phyloP scores from a whole-genome alignment of 2,329 filamentous ascomycete genomes.

The Paecilomyces dactylethromorphus region DNA sequence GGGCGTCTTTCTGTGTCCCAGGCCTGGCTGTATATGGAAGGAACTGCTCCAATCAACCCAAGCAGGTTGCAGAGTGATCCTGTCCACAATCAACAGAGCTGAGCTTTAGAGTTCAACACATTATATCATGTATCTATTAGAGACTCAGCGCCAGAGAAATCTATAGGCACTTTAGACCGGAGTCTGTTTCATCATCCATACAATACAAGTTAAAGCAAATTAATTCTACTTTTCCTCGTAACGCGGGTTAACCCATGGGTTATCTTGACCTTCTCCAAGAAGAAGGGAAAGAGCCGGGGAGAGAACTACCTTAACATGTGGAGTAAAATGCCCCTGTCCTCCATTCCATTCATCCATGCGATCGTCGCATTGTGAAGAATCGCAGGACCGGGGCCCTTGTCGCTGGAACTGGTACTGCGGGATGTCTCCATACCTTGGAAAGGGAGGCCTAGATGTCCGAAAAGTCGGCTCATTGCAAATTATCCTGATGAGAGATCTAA shows the following conservation, averaged over 20 bases:
- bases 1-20: not conserved
- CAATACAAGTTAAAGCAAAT: not conserved
- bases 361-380: not conserved
- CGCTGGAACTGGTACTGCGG: not conserved
- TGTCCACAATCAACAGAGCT: no score
- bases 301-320: not conserved
- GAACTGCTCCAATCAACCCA: no score
- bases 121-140: no score
- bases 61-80: no score
- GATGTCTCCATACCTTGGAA: not conserved
- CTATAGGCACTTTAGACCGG: no score
- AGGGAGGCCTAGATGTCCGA: not conserved
- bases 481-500: not conserved
- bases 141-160: no score
- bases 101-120: no score
- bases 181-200: not conserved
- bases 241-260: not conserved
- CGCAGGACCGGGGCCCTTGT: not conserved
- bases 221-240: not conserved
- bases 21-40: no score
- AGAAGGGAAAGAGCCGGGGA: not conserved
- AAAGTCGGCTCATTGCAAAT: not conserved
- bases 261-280: not conserved
- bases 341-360: not conserved
- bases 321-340: not conserved